A percentile compares a stretch with the other conserved stretches of the same genome.
These are phyloP conservation scores for Leccinum proliferum DNA, from an alignment of 1,284 basidiomycete genomes.

Conservation along the genomic window DNA sequence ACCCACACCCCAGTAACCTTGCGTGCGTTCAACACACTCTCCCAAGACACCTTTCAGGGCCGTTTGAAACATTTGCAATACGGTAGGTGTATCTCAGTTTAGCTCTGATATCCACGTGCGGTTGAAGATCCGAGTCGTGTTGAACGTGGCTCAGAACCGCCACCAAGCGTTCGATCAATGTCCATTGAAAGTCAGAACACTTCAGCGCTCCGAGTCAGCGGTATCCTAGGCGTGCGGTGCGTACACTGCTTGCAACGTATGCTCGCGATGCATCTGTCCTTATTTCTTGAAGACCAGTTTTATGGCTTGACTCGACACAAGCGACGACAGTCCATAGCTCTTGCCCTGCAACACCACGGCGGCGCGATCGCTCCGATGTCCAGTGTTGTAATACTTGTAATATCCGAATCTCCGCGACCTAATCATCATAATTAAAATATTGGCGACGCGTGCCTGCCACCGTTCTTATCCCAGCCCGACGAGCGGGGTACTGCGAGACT, in stretches of 20 bases:
- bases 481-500: too few relatives aligned
- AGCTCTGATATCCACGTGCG: neutral
- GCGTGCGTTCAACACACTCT: too few relatives aligned
- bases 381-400: neutral
- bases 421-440: neutral
- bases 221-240: neutral
- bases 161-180: neutral
- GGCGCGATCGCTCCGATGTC: neutral
- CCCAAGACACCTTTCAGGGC: too few relatives aligned
- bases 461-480: too few relatives aligned
- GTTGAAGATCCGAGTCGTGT: neutral
- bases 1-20: too few relatives aligned
- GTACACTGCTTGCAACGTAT: too few relatives aligned
- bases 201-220: neutral
- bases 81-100: too few relatives aligned
- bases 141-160: neutral
- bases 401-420: neutral
- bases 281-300: too few relatives aligned
- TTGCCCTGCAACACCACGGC: neutral
- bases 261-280: too few relatives aligned
- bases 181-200: neutral
- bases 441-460: neutral
- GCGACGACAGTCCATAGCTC: neutral
- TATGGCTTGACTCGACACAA: too few relatives aligned
- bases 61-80: too few relatives aligned